Evolutionary conservation across 306 rosid species (phyloP), one percentile per base, ranked within the genome.

Genomic region (Castanospermum australe): DNA sequence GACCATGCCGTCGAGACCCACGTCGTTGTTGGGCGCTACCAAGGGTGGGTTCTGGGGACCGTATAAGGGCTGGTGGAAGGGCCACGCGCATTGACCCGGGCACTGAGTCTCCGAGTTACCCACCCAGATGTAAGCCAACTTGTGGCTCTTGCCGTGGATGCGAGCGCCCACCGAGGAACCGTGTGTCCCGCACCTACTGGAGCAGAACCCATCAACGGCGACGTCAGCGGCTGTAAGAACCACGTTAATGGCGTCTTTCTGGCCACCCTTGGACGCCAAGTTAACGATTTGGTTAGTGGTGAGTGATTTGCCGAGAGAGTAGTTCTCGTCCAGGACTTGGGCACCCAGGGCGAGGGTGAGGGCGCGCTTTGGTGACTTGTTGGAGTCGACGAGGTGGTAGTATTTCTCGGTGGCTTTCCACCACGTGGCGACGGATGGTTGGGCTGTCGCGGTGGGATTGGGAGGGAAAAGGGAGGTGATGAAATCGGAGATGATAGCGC

Each of bases 61-160:
- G 11, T 92, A 88, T 11, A 89, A 54, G 5, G 93, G 90, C 38
- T 84, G 90, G 60, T 91, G 93, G 64, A 86, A 91, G 0, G 93
- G 90, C 96, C 94, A 92, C 0, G 92, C 91, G 12, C 97, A 92
- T 17, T 88, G 88, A 2, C 94, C 92, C 0, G 94, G 94, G 71
- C 97, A 92, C 5, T 92, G 97, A 1, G 79, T 86, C 60, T 80
- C 91, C 0, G 97, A 89, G 42, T 92, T 88, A 10, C 94, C 97
- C 2, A 88, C 94, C 97, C 94, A 92, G 24, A 88, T 21, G 81
- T 89, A 89, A 17, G 84, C 47, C 8, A 82, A 83, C 20, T 70
- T 86, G 41, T 47, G 22, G 7, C 38, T 56, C 76, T 77, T 87
- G 14, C 83, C 79, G 8, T 59, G n/a, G 3, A 61, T 11, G 2